Percentiles rank a stretch among this genome's conserved stretches.
Evolutionary conservation across 768 basidiomycete species (phyloP).

Genomic region (Boletus reticulatus): DNA sequence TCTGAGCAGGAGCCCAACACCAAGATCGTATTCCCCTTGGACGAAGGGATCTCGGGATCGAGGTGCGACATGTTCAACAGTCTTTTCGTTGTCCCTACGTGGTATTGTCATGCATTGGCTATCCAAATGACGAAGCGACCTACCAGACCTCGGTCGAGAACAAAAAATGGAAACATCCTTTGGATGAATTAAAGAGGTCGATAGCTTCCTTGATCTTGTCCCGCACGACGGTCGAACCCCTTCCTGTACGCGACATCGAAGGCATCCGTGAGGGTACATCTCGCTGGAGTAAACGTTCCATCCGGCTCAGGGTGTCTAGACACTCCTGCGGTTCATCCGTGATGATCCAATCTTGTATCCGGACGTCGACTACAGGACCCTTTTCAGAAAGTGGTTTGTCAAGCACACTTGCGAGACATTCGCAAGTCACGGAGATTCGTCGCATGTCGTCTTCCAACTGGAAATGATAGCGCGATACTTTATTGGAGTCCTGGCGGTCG

Average conservation of each 20-base stretch:
- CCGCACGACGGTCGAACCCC: not conserved
- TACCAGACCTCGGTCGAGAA: not conserved
- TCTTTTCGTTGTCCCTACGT: not conserved
- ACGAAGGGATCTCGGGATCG: not conserved
- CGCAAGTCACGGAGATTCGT: constrained; percentile 4
- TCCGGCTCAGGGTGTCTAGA: not conserved
- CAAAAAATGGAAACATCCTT: not conserved
- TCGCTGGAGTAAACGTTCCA: not conserved
- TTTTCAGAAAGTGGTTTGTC: no score
- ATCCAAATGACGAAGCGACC: not conserved
- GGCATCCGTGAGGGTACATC: not conserved
- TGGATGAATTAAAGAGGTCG: not conserved
- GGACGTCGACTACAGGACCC: not conserved
- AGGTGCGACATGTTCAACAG: not conserved
- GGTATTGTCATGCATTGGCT: no score
- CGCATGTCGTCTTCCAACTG: constrained; percentile 5
- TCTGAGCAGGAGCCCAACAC: not conserved
- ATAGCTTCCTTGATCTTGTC: constrained; percentile 1
- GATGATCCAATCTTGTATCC: constrained; percentile 2
- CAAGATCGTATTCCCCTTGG: not conserved
- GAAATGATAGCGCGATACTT: not conserved
- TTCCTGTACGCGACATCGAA: not conserved
- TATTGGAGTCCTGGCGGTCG: not conserved
- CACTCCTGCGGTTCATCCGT: not conserved
- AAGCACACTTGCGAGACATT: not conserved